Evolutionary conservation across 1,139 yeast species (phyloP).

Genomic region (Candida neerlandica): DNA sequence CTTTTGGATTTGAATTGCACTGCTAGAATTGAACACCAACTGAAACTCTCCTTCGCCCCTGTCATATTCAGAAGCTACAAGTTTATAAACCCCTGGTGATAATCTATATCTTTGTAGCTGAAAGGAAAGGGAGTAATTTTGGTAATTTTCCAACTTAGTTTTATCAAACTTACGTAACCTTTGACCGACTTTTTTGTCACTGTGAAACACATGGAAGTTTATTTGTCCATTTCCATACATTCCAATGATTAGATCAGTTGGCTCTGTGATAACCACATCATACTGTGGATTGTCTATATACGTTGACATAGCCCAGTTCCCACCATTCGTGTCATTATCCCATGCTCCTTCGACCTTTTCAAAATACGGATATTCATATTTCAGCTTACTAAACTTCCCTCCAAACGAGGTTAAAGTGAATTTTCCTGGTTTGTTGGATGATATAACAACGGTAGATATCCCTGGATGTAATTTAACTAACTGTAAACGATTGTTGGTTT

Average conservation of each 20-base stretch:
- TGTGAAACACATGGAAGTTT: conserved; percentile 46
- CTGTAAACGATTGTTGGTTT: conserved; percentile 34
- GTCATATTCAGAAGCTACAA: conserved; percentile 37
- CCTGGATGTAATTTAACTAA: conserved; percentile 27
- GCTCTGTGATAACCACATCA: conserved; percentile 26
- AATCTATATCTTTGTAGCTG: conserved; percentile 24
- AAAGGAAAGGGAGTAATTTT: conserved; percentile 25
- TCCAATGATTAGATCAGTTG: conserved; percentile 24
- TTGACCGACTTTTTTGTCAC: conserved; percentile 20
- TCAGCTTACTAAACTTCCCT: conserved; percentile 27
- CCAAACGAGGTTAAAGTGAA: conserved; percentile 39
- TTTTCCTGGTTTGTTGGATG: conserved; percentile 26
- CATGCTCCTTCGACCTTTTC: conserved; percentile 46
- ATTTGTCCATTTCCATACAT: conserved; percentile 25
- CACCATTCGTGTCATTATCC: conserved; percentile 54
- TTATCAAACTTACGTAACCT: conserved; percentile 32
- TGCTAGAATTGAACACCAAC: conserved; percentile 18
- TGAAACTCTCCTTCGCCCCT: conserved; percentile 15
- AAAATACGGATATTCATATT: conserved; percentile 21
- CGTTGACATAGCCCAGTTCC: conserved; percentile 53
- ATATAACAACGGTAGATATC: conserved; percentile 31
- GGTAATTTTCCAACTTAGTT: conserved; percentile 29
- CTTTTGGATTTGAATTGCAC: conserved; percentile 16
- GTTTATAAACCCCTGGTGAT: conserved; percentile 38
- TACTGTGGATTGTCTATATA: conserved; percentile 70